A percentile compares a stretch with the other conserved stretches of the same genome.
Evolutionary conservation across 1,284 basidiomycete species (phyloP).

Genomic region (Tremellales sp.): DNA sequence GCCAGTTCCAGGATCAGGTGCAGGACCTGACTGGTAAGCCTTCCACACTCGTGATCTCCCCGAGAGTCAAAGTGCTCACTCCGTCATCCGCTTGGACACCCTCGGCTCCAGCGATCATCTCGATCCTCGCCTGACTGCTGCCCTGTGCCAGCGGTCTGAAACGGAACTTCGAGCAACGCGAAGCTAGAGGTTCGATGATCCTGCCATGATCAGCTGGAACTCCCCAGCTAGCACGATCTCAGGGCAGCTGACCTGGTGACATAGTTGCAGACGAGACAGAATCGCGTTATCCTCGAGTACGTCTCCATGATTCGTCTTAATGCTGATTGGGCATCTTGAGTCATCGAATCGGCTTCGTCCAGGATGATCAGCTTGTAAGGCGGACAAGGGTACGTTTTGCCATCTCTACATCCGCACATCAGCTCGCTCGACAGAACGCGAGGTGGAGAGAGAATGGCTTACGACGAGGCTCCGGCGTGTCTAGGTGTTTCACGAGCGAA

Average conservation of each 20-base stretch:
- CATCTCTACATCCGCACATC: constrained; percentile 54
- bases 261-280: constrained; percentile 99
- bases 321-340: constrained; percentile 96
- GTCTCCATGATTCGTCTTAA: constrained; percentile 97
- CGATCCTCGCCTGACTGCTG: constrained; percentile 71
- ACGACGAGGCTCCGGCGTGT: constrained; percentile 63
- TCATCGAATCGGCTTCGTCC: constrained; percentile 99
- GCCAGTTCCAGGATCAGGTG: constrained; percentile 55
- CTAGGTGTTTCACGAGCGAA: constrained; percentile 94
- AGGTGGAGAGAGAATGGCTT: constrained; percentile 12
- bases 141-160: constrained; percentile 84
- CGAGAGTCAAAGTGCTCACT: constrained; percentile 25
- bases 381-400: constrained; percentile 85
- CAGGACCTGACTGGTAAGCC: constrained; percentile 30
- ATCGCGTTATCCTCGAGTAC: constrained; percentile 92
- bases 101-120: constrained; percentile 68
- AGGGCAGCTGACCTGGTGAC: constrained; percentile 72
- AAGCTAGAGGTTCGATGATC: constrained; percentile 97
- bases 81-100: constrained; percentile 51
- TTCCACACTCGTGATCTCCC: not conserved
- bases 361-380: constrained; percentile 99
- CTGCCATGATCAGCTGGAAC: constrained; percentile 52
- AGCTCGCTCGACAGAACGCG: not conserved
- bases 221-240: not conserved
- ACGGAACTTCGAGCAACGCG: constrained; percentile 98